Base-by-base conservation (phyloP, 345 rosid species). In the Raphanus raphanistrum region DNA sequence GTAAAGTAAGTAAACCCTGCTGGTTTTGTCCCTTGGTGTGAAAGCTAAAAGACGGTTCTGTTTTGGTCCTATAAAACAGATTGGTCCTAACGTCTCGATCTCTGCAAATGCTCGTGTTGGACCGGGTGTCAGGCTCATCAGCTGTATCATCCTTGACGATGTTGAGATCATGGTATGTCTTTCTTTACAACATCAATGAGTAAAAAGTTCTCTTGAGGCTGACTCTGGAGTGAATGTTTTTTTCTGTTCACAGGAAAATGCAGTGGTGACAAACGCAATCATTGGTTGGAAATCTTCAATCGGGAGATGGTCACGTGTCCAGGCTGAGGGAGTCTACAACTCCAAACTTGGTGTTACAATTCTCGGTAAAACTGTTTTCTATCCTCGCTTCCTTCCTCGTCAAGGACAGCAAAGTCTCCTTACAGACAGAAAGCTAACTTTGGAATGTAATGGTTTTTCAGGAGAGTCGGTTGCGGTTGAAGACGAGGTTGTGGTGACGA, bases 291-390 rank as follows among this genome's bases (percentile, higher is more conserved):
- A 90, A 79, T 92, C 97, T 64, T 86, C 97, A 11, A 79, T 92
- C 5, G 98, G 98, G 43, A 90, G 89, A 85, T 94, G 98, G 98
- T 90, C 98, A 11, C 92, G 97, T 66, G 92, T 89, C 79, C 98
- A 94, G 98, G 98, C 97, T 69, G 88, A 82, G 76, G 98, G 97
- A 88, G 89, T 87, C 78, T 87, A 87, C 83, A 89, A 85, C 35
- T 81, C 98, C 8, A 92, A 90, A 81, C 94, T 90, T n/a, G 97
- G 98, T 50, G 83, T 94, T 64, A 94, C 98, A 41, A 92, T 94
- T 78, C 94, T 94, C 2, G 98, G 98, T 94, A 90, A 90, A 58
- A 8, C 12, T 60, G 58, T 12, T 72, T 72, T 45, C 15, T 13
- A n/a, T 32, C 62, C n/a, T 38, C 29, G 28, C 6, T 57, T 32